These are phyloP conservation scores for Linum lewisii DNA, from an alignment of 345 rosid genomes.

Conservation along the genomic window DNA sequence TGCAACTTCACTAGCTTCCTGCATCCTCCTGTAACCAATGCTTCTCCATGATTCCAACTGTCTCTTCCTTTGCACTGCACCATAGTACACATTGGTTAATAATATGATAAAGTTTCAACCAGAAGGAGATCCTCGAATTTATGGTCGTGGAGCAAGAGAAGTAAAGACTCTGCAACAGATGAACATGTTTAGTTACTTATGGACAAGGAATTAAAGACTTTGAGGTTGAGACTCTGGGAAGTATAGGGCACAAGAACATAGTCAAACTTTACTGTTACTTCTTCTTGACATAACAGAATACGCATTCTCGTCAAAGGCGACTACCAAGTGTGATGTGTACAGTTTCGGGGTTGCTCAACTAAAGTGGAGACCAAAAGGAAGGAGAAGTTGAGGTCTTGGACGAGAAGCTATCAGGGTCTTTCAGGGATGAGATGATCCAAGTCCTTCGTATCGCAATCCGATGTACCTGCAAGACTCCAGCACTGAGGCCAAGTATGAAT, in stretches of 20 bases:
- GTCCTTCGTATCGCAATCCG: slow-evolving; percentile 66
- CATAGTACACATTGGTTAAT: too few relatives aligned
- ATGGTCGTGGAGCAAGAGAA: slow-evolving; percentile 50
- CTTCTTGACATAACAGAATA: slow-evolving; percentile 48
- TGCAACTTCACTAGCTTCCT: background rate
- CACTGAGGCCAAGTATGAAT: slow-evolving; percentile 70
- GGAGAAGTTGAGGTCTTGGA: slow-evolving; percentile 64
- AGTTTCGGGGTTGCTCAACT: slow-evolving; percentile 84
- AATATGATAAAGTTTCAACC: slow-evolving; percentile 58
- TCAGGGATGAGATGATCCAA: slow-evolving; percentile 56
- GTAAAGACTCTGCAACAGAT: slow-evolving; percentile 43
- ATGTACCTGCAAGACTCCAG: slow-evolving; percentile 54
- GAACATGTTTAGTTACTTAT: slow-evolving; percentile 25
- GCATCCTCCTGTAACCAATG: background rate
- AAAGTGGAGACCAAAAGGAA: slow-evolving; percentile 64
- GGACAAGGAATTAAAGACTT: slow-evolving; percentile 61
- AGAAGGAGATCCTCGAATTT: slow-evolving; percentile 58
- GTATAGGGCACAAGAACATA: slow-evolving; percentile 78
- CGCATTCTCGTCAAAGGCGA: slow-evolving; percentile 76
- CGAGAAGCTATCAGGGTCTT: slow-evolving; percentile 51
- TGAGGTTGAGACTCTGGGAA: slow-evolving; percentile 86
- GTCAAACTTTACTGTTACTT: slow-evolving; percentile 73
- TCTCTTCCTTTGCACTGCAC: slow-evolving; percentile 3
- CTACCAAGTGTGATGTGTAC: slow-evolving; percentile 84
- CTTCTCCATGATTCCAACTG: background rate